phyloP scores from a whole-genome alignment of 2,329 filamentous ascomycete genomes.

The Biscogniauxia marginata region DNA sequence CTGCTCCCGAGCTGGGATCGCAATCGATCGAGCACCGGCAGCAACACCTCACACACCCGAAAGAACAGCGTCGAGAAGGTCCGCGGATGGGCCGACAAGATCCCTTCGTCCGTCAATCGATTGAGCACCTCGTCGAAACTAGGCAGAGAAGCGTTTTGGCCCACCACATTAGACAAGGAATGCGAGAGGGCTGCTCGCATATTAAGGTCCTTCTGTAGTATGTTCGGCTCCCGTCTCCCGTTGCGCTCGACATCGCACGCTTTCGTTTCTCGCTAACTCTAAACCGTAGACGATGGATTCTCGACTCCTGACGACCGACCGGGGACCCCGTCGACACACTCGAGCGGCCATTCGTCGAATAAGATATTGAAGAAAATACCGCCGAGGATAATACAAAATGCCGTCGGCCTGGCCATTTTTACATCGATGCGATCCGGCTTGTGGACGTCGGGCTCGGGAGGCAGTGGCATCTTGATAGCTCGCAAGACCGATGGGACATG shows the following conservation, averaged over 20 bases:
- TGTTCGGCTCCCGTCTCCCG: slow-evolving; percentile 37
- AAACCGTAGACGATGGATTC: slow-evolving; percentile 52
- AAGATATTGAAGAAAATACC: slow-evolving; percentile 78
- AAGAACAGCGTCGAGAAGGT: slow-evolving; percentile 37
- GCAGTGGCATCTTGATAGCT: slow-evolving; percentile 82
- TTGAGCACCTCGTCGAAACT: slow-evolving; percentile 60
- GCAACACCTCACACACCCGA: slow-evolving; percentile 34
- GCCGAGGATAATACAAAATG: slow-evolving; percentile 78
- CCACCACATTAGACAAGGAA: slow-evolving; percentile 80
- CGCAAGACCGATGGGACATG: slow-evolving; percentile 83
- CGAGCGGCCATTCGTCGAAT: slow-evolving; percentile 48
- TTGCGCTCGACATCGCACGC: slow-evolving; percentile 13
- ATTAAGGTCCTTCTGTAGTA: slow-evolving; percentile 85
- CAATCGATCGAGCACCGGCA: slow-evolving; percentile 34
- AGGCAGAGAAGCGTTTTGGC: slow-evolving; percentile 79
- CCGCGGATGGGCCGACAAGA: slow-evolving; percentile 45
- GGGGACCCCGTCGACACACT: slow-evolving; percentile 29
- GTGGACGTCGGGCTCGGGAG: slow-evolving; percentile 88
- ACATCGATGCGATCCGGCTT: slow-evolving; percentile 93
- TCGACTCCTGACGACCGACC: slow-evolving; percentile 44
- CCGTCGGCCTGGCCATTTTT: slow-evolving; percentile 88
- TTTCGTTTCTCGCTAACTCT: not conserved
- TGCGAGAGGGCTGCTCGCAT: slow-evolving; percentile 90
- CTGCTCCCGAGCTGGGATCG: slow-evolving; percentile 41
- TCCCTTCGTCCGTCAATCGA: slow-evolving; percentile 64